Evolutionary conservation across 2,329 filamentous ascomycete genomes (phyloP).

Genomic region (Botrytis medusae): DNA sequence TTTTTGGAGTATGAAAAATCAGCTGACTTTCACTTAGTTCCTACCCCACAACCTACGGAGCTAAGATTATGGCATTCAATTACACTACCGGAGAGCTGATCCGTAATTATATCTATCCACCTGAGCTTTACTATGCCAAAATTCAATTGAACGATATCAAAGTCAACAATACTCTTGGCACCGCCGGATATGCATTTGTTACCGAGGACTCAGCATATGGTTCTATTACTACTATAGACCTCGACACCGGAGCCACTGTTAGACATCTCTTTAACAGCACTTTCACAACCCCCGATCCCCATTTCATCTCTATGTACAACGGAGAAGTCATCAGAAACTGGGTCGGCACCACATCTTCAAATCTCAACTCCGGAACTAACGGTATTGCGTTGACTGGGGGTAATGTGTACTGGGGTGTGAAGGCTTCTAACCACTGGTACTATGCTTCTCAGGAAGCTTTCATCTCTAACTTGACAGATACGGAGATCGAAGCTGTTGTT

Average conservation of each 20-base stretch:
- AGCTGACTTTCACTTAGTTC: background rate
- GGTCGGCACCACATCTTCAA: background rate
- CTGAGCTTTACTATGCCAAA: conserved; percentile 12
- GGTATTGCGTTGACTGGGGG: background rate
- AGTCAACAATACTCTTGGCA: conserved; percentile 5
- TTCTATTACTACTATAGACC: background rate
- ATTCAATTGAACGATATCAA: background rate
- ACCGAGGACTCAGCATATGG: conserved; percentile 3
- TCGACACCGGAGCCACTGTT: background rate
- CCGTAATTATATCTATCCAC: conserved; percentile 6
- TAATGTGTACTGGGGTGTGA: background rate
- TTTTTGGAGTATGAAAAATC: background rate
- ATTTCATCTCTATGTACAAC: conserved; percentile 11
- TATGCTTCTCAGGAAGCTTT: conserved; percentile 3
- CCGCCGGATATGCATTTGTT: conserved; percentile 4
- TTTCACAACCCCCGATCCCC: background rate
- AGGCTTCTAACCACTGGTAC: conserved; percentile 14
- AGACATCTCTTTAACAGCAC: conserved; percentile 1
- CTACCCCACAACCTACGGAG: background rate
- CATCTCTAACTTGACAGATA: conserved; percentile 1
- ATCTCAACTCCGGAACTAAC: background rate
- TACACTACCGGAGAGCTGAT: conserved; percentile 7
- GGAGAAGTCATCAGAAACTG: conserved; percentile 15
- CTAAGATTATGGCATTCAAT: conserved; percentile 3
- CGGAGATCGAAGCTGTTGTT: conserved; percentile 1